These are phyloP conservation scores for Thinopyrum elongatum DNA, from an alignment of 176 grass and related monocot genomes.

Conservation along the genomic window DNA sequence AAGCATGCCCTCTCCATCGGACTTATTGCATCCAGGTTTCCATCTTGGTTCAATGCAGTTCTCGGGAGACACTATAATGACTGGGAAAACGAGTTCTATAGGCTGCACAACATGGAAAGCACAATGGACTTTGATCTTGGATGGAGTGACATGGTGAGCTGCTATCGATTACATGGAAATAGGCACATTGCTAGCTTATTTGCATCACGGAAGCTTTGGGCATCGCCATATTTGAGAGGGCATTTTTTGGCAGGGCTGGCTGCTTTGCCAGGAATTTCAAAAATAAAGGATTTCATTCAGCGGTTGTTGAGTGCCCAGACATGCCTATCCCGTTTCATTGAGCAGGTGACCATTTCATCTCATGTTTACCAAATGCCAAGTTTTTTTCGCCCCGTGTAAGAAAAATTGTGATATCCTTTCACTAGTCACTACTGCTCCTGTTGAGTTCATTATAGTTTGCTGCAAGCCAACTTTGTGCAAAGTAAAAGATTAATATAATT, in stretches of 20 bases:
- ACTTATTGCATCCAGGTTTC: conserved; percentile 47
- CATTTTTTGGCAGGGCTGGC: conserved; percentile 53
- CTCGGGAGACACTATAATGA: conserved; percentile 50
- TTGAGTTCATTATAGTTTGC: neutral
- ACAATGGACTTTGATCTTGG: conserved; percentile 55
- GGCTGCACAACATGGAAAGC: conserved; percentile 56
- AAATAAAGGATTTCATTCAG: conserved; percentile 66
- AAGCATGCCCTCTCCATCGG: conserved; percentile 69
- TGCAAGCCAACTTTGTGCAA: neutral
- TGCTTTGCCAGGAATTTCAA: conserved; percentile 34
- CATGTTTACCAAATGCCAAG: neutral
- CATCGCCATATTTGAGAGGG: conserved; percentile 54
- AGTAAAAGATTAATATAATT: neutral
- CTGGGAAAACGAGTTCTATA: conserved; percentile 60
- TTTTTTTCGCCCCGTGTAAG: neutral
- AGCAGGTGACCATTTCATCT: conserved; percentile 42
- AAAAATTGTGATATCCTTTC: neutral
- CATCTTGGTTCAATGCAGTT: conserved; percentile 63
- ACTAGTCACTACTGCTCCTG: neutral
- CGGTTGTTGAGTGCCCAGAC: conserved; percentile 54
- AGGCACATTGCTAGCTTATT: conserved; percentile 52
- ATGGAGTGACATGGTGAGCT: conserved; percentile 63
- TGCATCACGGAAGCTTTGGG: conserved; percentile 52
- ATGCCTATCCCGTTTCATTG: conserved; percentile 52
- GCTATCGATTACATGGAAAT: conserved; percentile 59